Base-by-base conservation (phyloP, 1,284 basidiomycete genomes). In the Ustilago sp. region DNA sequence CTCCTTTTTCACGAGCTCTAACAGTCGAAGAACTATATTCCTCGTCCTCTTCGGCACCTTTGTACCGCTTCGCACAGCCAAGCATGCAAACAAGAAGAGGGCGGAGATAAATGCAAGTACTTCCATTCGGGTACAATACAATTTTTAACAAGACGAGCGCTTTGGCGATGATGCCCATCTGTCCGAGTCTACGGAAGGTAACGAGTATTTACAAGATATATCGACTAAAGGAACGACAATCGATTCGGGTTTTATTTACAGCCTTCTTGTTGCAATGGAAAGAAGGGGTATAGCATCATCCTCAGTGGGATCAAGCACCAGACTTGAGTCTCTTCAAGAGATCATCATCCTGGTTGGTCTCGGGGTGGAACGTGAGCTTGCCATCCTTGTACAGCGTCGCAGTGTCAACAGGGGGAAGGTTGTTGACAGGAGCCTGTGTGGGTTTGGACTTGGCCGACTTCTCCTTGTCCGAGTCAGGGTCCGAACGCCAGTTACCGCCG, bases 351-450 rank as follows among this genome's bases (percentile, higher is more conserved):
- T 84, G 77, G 74, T 88, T 88, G 23, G 94, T 95, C 50, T 93
- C 93, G 0, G 94, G 94, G 85, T 96, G 94, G 28, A 95, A 88
- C 83, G 94, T 93, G 23, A 94, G 88, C 84, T 90, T 92, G 72
- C 93, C 94, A 83, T 86, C 80, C 65, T 80, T 64, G 63, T 55
- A 84, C 19, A 85, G 59, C 23, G 72, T 58, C n/a, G 57, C 63
- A 2, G 75, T 67, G 5, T 76, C 70, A 2, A 82, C 66, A 17
- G 65, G 50, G 1, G 73, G 59, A 32, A 78, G 73, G 38, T 55
- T 59, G 66, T n/a, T 7, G 38, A 12, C 38, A 54, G 63, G 31
- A 8, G 13, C 5, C 53, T 43, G 63, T 47, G n/a, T 31, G 13
- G 52, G 28, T 34, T 68, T 62, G 52, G 31, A 17, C 31, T 38